phyloP scores from a whole-genome alignment of 768 basidiomycete genomes.

The Exsudoporus frostii region DNA sequence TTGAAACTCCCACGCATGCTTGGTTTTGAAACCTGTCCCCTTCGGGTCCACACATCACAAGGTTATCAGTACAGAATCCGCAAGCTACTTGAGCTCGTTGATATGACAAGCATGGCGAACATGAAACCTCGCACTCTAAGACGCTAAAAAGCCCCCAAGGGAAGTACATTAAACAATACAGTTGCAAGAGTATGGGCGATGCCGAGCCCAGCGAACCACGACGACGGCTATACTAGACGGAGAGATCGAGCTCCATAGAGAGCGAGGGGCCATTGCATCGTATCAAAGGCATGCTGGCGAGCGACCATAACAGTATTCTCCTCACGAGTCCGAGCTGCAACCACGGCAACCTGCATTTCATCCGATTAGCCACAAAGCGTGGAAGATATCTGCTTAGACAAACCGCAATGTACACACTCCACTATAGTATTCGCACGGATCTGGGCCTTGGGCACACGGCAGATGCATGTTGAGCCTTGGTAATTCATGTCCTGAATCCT shows the following conservation, averaged over 20 bases:
- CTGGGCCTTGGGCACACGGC: constrained; percentile 93
- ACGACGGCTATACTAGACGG: background rate
- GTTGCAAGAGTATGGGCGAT: background rate
- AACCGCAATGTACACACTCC: constrained; percentile 96
- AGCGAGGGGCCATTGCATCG: background rate
- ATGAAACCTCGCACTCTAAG: background rate
- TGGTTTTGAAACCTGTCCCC: too few relatives aligned
- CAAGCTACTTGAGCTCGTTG: background rate
- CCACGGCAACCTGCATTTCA: constrained; percentile 71
- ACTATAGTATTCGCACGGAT: constrained; percentile 88
- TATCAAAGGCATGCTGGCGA: background rate
- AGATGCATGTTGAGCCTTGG: constrained; percentile 96
- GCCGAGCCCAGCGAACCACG: background rate
- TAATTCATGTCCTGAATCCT: constrained; percentile 92
- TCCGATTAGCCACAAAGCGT: constrained; percentile 10
- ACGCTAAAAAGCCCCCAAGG: background rate
- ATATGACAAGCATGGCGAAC: background rate
- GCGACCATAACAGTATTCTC: background rate
- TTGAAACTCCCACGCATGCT: too few relatives aligned
- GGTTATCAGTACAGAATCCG: background rate
- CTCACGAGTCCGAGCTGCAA: constrained; percentile 83
- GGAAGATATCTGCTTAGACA: constrained; percentile 31
- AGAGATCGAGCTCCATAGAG: background rate
- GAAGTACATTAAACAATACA: background rate
- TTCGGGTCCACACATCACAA: too few relatives aligned